Base-by-base conservation (phyloP, 352 stramenopile genomes). In the Phytophthora macrochlamydospora region DNA sequence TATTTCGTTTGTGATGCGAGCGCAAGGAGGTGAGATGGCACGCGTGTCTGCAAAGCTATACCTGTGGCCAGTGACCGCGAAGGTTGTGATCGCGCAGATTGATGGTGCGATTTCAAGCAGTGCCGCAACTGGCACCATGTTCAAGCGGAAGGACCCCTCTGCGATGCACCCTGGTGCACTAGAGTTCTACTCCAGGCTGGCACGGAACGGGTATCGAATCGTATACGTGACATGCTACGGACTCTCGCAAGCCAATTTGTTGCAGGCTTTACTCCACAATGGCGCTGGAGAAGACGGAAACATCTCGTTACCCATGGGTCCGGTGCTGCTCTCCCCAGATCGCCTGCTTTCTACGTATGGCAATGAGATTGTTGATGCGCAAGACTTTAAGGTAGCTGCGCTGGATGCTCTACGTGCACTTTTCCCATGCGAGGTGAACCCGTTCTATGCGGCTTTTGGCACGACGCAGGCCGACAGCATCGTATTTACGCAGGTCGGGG, bases 371-470 rank as follows among this genome's bases (percentile, higher is more conserved):
- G 79, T 80, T 35, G 71, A 85, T 49, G 75, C 80, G 1, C 65
- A 84, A 13, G 72, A 85, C 7, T 93, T 95, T 65, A 90, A 93
- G 56, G 71, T 89, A 18, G 71, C 75, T 7, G 87, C 84, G 7
- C 69, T 97, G 18, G 79, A 77, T 31, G 81, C 79, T 7, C 59
- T 96, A 33, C 77, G 79, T 14, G 74, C 66, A 12, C 71, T 94
- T 2, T 97, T 95, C 59, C 86, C 86, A 6, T 40, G 73, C 29
- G 86, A 93, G 32, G 75, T 92, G 33, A 93, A 92, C 49, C 85
- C 89, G 14, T 96, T 95, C 59, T 93, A 93, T 62, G 86, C 87
- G 2, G 87, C 83, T 5, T 95, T 97, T 57, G 85, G 87, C 30
- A 90, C 81, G 30, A 89, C 71, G 2, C 56, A 81, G 28, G 75